Percentiles rank a stretch among this genome's conserved stretches.
Conservation (phyloP, 129 eudicot species). For the Centaurea solstitialis region DNA sequence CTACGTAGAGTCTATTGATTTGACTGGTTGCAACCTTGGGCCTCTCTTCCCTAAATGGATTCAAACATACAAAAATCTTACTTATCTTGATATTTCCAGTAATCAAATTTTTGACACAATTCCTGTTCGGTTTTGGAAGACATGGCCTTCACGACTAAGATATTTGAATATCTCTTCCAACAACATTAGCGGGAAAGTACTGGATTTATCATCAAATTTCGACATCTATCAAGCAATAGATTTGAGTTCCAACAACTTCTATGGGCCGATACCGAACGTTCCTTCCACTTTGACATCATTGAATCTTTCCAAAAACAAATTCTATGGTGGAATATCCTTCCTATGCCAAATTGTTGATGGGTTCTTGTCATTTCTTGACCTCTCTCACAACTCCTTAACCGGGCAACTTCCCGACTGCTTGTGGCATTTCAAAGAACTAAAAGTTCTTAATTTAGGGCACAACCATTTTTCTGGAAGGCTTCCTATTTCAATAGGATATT, state of each 20-base stretch:
- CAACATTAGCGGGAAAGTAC: too few relatives aligned
- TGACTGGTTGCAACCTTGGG: conserved; percentile 1
- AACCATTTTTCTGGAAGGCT: conserved; percentile 20
- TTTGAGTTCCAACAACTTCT: background rate
- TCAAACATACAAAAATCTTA: conserved; percentile 1
- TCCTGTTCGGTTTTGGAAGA: too few relatives aligned
- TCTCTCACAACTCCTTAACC: conserved; percentile 8
- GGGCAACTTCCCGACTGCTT: conserved; percentile 5
- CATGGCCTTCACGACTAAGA: too few relatives aligned
- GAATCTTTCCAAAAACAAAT: too few relatives aligned
- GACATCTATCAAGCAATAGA: too few relatives aligned
- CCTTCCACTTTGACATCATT: too few relatives aligned
- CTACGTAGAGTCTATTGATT: background rate
- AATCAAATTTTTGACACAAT: too few relatives aligned
- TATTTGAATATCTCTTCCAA: too few relatives aligned
- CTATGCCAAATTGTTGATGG: too few relatives aligned
- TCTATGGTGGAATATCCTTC: too few relatives aligned
- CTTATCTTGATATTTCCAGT: too few relatives aligned
- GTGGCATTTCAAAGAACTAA: background rate
- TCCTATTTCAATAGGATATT: conserved; percentile 2
- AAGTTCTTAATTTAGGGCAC: conserved; percentile 3
- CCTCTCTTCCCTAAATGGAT: conserved; percentile 30
- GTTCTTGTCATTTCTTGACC: background rate
- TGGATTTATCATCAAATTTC: too few relatives aligned
- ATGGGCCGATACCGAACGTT: background rate